Evolutionary conservation across 192 early-diverging fungal genomes (phyloP).

Genomic region (Endogone sp.): DNA sequence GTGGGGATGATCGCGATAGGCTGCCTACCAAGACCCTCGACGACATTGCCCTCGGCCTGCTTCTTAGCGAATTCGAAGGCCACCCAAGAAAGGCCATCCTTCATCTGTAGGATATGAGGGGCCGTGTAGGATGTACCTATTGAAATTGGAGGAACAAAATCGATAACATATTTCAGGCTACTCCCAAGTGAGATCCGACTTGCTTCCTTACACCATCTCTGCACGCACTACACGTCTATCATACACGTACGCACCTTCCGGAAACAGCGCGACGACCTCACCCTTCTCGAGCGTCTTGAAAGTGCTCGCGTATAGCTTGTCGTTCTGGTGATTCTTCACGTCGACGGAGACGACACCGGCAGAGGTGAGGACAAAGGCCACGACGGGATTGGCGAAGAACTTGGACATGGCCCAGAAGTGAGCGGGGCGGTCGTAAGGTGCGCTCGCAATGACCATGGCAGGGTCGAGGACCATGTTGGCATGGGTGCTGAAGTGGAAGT

Average conservation of each 20-base stretch:
- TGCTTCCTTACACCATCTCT: not conserved
- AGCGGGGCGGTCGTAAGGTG: constrained; percentile 39
- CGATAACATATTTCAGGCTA: no score
- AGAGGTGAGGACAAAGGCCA: constrained; percentile 21
- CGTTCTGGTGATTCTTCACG: constrained; percentile 38
- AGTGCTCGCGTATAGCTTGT: constrained; percentile 37
- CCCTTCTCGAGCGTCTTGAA: constrained; percentile 31
- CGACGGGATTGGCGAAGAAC: constrained; percentile 35
- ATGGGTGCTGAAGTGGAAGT: constrained; percentile 15
- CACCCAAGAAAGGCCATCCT: constrained; percentile 49
- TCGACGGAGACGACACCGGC: constrained; percentile 47
- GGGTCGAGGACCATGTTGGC: constrained; percentile 50
- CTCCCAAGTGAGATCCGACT: not conserved
- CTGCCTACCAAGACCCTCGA: not conserved
- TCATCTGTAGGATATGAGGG: constrained; percentile 36
- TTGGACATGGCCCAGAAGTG: constrained; percentile 49
- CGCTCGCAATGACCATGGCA: constrained; percentile 32
- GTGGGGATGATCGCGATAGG: constrained; percentile 23
- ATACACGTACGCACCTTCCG: constrained; percentile 36
- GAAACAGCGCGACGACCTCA: constrained; percentile 43
- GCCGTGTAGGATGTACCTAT: constrained; percentile 40
- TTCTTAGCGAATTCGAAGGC: constrained; percentile 28
- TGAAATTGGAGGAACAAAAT: no score
- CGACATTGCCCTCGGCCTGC: not conserved
- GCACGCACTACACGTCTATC: not conserved